phyloP scores from a whole-genome alignment of 1,139 yeast genomes.

The Yamadazyma atlantica region DNA sequence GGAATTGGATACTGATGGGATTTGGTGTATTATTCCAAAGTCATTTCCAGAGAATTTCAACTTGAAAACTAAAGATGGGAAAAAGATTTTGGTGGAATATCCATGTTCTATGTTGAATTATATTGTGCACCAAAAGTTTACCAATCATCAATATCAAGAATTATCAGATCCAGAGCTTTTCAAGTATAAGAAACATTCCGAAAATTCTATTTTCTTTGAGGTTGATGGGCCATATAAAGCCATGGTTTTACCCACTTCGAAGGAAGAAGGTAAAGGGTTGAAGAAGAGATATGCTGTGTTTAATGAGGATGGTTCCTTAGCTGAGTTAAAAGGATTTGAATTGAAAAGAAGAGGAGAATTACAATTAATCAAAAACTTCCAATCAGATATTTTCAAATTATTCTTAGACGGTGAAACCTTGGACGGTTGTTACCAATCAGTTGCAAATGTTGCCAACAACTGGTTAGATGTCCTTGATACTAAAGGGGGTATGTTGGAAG shows the following conservation, averaged over 20 bases:
- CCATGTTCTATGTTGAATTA: slow-evolving; percentile 97
- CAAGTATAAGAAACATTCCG: slow-evolving; percentile 76
- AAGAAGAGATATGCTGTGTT: slow-evolving; percentile 97
- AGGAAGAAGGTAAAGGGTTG: slow-evolving; percentile 95
- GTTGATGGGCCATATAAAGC: slow-evolving; percentile 99
- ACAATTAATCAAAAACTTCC: slow-evolving; percentile 90
- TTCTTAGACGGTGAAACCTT: slow-evolving; percentile 83
- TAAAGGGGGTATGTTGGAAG: slow-evolving; percentile 84
- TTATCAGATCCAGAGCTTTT: slow-evolving; percentile 66
- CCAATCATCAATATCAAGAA: slow-evolving; percentile 93
- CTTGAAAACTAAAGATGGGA: slow-evolving; percentile 74
- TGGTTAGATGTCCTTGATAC: slow-evolving; percentile 95
- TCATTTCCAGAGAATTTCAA: slow-evolving; percentile 89
- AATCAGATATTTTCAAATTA: slow-evolving; percentile 87
- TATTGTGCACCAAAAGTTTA: slow-evolving; percentile 84
- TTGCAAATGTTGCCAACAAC: slow-evolving; percentile 88
- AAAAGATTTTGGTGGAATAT: slow-evolving; percentile 74
- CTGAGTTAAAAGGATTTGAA: slow-evolving; percentile 96
- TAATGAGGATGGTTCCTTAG: slow-evolving; percentile 89
- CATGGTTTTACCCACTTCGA: slow-evolving; percentile 95
- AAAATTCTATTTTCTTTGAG: slow-evolving; percentile 94
- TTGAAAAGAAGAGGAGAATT: slow-evolving; percentile 95
- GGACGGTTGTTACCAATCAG: slow-evolving; percentile 81
- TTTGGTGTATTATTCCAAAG: slow-evolving; percentile 96
- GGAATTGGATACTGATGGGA: slow-evolving; percentile 98